A percentile compares a stretch with the other conserved stretches of the same genome.
These are phyloP conservation scores for Hibiscus trionum DNA, from an alignment of 345 rosid species.

Conservation along the genomic window DNA sequence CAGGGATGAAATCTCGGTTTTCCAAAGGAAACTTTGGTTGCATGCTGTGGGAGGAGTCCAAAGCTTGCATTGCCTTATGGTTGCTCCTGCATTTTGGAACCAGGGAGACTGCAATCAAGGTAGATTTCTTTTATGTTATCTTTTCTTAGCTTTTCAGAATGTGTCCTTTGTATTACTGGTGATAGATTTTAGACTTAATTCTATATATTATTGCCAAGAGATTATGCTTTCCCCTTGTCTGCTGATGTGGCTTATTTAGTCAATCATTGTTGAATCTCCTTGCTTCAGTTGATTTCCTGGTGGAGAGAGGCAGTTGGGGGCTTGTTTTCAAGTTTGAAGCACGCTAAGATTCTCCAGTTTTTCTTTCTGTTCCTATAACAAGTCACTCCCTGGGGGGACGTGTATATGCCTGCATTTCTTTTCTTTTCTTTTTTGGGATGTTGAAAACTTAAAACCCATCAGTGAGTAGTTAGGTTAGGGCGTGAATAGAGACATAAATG, in stretches of 20 bases:
- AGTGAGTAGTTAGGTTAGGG: background rate
- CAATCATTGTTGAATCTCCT: conserved; percentile 8
- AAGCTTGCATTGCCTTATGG: conserved; percentile 23
- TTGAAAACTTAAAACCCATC: background rate
- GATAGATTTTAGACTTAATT: background rate
- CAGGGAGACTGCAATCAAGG: conserved; percentile 30
- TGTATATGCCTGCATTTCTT: background rate
- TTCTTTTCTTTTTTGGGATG: background rate
- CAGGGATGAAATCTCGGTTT: conserved; percentile 19
- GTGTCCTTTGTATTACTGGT: background rate
- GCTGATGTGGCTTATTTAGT: conserved; percentile 14
- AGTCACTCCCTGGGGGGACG: background rate
- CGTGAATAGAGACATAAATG: background rate
- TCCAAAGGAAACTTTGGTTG: conserved; percentile 19
- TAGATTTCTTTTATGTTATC: conserved; percentile 18
- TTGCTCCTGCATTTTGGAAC: conserved; percentile 23
- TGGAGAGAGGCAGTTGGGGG: conserved; percentile 9
- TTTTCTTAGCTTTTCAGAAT: conserved; percentile 1
- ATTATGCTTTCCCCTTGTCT: conserved; percentile 14
- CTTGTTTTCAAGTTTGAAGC: background rate
- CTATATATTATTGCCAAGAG: conserved; percentile 1
- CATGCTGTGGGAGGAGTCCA: conserved; percentile 21
- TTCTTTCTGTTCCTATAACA: background rate
- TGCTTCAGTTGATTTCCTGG: conserved; percentile 14
- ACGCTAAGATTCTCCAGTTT: background rate